A percentile compares a stretch with the other conserved stretches of the same genome.
phyloP scores from a whole-genome alignment of 805 yeast genomes.

The Myxozyma kluyveri region DNA sequence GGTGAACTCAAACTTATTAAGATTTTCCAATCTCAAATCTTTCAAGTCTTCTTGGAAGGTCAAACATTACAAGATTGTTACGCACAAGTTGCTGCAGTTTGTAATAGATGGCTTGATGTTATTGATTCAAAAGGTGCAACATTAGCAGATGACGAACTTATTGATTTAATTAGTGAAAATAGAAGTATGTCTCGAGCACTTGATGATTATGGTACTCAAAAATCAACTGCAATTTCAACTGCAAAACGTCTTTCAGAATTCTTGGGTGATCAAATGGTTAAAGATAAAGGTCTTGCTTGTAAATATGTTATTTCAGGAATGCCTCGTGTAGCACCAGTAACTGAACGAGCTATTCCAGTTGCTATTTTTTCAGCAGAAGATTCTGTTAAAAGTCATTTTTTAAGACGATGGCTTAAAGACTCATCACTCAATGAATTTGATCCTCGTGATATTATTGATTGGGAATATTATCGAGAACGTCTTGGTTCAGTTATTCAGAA shows the following conservation, averaged over 20 bases:
- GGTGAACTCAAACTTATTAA: conserved; percentile 93
- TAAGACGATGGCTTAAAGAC: conserved; percentile 85
- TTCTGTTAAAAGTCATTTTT: conserved; percentile 62
- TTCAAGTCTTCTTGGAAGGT: conserved; percentile 88
- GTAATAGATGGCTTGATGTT: conserved; percentile 94
- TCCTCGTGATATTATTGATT: conserved; percentile 84
- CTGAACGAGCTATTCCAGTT: conserved; percentile 95
- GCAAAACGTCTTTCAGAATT: conserved; percentile 92
- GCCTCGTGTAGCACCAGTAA: conserved; percentile 83
- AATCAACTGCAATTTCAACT: conserved; percentile 93
- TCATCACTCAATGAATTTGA: conserved; percentile 74
- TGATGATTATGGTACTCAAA: conserved; percentile 83
- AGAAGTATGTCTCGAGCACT: conserved; percentile 91
- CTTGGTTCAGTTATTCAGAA: conserved; percentile 90
- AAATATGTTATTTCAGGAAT: conserved; percentile 83
- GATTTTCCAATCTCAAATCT: conserved; percentile 91
- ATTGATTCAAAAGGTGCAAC: conserved; percentile 80
- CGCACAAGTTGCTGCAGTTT: conserved; percentile 83
- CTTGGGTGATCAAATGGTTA: conserved; percentile 93
- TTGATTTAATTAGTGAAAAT: conserved; percentile 93
- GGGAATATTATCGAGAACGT: conserved; percentile 90
- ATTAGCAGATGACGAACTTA: conserved; percentile 89
- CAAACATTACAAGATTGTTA: conserved; percentile 75
- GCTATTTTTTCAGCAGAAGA: conserved; percentile 87
- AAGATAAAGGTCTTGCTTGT: conserved; percentile 93